Evolutionary conservation across 2,329 filamentous ascomycete genomes (phyloP), one percentile per base, ranked within the genome.

Genomic region (Aspergillus brasiliensis): DNA sequence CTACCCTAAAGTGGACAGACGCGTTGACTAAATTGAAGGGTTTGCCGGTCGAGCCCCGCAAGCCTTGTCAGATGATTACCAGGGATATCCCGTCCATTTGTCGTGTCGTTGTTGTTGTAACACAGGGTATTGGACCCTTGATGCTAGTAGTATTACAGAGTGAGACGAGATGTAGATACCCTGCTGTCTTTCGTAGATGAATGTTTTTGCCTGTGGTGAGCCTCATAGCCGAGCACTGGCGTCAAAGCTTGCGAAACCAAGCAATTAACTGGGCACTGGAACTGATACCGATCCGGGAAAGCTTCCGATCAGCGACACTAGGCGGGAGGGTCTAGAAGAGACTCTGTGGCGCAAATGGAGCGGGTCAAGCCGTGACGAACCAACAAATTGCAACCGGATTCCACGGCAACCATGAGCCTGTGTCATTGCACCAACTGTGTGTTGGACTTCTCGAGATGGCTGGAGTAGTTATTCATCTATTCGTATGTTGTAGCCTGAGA

Each of bases 51-150:
- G 27, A 28, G 48, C 46, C 56, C 56, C 47, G 47, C 46, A 42
- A 40, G 46, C 49, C 47, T 42, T 52, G 47, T 57, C 56, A 57
- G 46, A 52, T 57, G 56, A 57, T 34, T 52, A 40, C 47, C 48
- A 40, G 38, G 25, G 27, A 44, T 27, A 31, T 49, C 27, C 21
- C 34, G 21, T 51, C 44, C 8, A 21, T 27, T 31, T 21, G 27
- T 25, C 11, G 19, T 51, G 51, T 17, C 27, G n/a, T 42, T 54
- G 51, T 27, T 21, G 46, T 25, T 27, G 25, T 49, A 27, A 49
- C 46, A 49, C n/a, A 28, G 25, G 46, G 46, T 17, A 28, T 49
- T 49, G 46, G 46, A 49, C 46, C 46, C 46, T 49, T 28, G 46
- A 49, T 49, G 23, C 23, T 49, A 23, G 23, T 17, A 49, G 27